phyloP scores from a whole-genome alignment of 495 filamentous ascomycete species.

The Daldinia grandis region DNA sequence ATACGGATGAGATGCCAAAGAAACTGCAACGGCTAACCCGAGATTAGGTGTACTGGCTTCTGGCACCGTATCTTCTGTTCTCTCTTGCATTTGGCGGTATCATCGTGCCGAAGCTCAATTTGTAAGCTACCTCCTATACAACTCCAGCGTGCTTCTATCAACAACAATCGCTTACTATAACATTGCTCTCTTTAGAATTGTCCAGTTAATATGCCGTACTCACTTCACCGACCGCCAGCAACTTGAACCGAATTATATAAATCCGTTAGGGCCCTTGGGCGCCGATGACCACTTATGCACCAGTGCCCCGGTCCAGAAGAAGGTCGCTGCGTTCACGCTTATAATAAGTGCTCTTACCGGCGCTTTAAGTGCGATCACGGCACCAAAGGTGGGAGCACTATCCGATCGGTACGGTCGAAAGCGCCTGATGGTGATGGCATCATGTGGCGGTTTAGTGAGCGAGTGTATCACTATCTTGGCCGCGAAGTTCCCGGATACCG shows the following conservation, averaged over 20 bases:
- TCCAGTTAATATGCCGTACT: slow-evolving; percentile 79
- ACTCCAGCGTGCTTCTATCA: not conserved
- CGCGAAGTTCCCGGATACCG: slow-evolving; percentile 72
- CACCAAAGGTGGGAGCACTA: slow-evolving; percentile 81
- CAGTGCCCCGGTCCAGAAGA: slow-evolving; percentile 71
- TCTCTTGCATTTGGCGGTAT: slow-evolving; percentile 85
- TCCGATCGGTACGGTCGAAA: slow-evolving; percentile 91
- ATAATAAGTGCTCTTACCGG: slow-evolving; percentile 76
- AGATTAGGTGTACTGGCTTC: slow-evolving; percentile 80
- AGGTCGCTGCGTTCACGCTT: slow-evolving; percentile 79
- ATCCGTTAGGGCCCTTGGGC: slow-evolving; percentile 71
- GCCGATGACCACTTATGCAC: slow-evolving; percentile 77
- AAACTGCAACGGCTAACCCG: slow-evolving; percentile 24
- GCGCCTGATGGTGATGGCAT: slow-evolving; percentile 70
- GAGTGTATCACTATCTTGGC: slow-evolving; percentile 82
- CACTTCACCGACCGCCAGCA: slow-evolving; percentile 71
- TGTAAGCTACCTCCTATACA: slow-evolving; percentile 56
- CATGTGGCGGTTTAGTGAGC: slow-evolving; percentile 69
- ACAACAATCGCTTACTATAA: slow-evolving; percentile 22
- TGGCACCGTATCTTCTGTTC: slow-evolving; percentile 78
- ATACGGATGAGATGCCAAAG: not conserved
- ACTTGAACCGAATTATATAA: slow-evolving; percentile 65
- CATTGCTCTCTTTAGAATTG: slow-evolving; percentile 58
- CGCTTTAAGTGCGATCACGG: slow-evolving; percentile 74
- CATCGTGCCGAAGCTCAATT: slow-evolving; percentile 79